Evolutionary conservation across 495 filamentous ascomycete species (phyloP), one percentile per base, ranked within the genome.

Genomic region (Trichoderma gamsii): DNA sequence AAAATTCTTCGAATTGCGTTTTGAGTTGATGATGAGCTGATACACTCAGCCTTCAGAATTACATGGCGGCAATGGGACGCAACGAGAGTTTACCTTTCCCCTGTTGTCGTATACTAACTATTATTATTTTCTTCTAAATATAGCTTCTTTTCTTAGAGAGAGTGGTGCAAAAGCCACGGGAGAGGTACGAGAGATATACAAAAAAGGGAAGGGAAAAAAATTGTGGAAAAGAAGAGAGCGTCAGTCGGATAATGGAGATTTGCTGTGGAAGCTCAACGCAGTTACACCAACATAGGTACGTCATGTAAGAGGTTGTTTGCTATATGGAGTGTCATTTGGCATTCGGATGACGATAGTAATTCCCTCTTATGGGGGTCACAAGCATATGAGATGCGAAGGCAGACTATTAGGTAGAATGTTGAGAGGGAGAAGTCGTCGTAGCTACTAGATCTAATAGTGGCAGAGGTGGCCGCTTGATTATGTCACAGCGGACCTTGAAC

Each of bases 1-100:
- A 52, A 52, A n/a, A 46, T 16, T 46, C 12, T 46, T 46, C 18
- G 43, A 18, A 23, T 52, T 1, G n/a, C 8, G n/a, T 9, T 23
- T 21, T 23, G 8, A 23, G 8, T n/a, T n/a, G 49, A 9, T n/a
- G 49, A 21, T 25, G 56, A 2, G n/a, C 11, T 9, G 27, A 61
- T 1, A 61, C 15, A 32, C 2, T 38, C 35, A 9, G 8, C 35
- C 35, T 38, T 38, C 8, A 29, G 27, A 9, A 61, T 61, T 32
- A 61, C 11, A 61, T 32, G 56, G 56, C 4, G 56, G 12, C 56
- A 61, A 61, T 29, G 56, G 56, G 56, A 25, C 56, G 56, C 27
- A 61, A 13, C 23, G 27, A 8, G 56, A 61, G 56, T 32, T 61
- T 27, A 11, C 25, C 6, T 32, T 29, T 32, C 16, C 25, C 56